Percentiles rank a stretch among this genome's conserved stretches.
These are phyloP conservation scores for Mediolabrus comicus DNA, from an alignment of 108 stramenopile species.

Conservation along the genomic window DNA sequence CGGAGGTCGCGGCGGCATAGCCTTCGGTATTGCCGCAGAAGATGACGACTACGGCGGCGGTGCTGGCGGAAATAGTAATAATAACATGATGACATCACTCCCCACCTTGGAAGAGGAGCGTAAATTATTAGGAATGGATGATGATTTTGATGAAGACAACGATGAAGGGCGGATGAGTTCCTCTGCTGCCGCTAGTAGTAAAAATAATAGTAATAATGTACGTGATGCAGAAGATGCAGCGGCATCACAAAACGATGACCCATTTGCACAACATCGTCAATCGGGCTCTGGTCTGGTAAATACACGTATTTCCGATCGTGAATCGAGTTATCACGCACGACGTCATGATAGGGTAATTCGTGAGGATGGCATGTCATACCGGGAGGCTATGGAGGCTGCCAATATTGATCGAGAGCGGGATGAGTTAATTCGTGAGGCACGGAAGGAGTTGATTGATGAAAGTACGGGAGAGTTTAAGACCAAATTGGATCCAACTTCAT, in stretches of 20 bases:
- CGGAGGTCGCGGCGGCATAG: conserved; percentile 53
- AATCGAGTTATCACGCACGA: conserved; percentile 87
- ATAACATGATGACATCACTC: conserved; percentile 34
- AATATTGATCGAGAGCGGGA: conserved; percentile 68
- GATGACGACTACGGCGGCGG: conserved; percentile 47
- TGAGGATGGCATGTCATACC: conserved; percentile 80
- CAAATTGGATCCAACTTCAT: background rate
- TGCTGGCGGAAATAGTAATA: conserved; percentile 18
- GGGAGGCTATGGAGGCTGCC: conserved; percentile 86
- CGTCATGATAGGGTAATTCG: conserved; percentile 72
- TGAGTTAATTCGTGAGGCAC: conserved; percentile 63
- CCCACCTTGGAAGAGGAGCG: conserved; percentile 55
- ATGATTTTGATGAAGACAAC: conserved; percentile 33
- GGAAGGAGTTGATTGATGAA: conserved; percentile 55
- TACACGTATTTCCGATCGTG: conserved; percentile 83
- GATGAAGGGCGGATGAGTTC: conserved; percentile 40
- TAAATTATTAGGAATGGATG: conserved; percentile 13
- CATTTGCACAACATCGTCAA: background rate
- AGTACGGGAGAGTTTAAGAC: conserved; percentile 37
- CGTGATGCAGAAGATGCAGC: background rate
- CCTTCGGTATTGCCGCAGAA: conserved; percentile 51
- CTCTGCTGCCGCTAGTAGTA: background rate
- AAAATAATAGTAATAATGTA: background rate
- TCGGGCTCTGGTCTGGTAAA: conserved; percentile 56
- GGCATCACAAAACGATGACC: conserved; percentile 31